Conservation (phyloP, 768 basidiomycete genomes). For the Leccinum broughii region DNA sequence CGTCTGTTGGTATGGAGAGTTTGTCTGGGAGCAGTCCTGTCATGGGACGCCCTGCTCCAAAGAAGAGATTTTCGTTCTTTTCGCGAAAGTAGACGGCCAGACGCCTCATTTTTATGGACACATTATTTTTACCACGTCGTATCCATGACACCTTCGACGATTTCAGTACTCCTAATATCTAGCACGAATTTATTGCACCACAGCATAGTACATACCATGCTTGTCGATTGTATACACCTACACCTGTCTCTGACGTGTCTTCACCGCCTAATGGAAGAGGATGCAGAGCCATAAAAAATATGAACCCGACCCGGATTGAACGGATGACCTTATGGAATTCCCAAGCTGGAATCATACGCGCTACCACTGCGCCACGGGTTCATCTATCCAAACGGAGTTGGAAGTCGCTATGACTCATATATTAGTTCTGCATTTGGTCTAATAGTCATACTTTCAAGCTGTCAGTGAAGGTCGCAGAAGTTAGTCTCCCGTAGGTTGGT, state of each 20-base stretch:
- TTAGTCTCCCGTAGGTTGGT: no score
- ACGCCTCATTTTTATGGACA: slow-evolving; percentile 11
- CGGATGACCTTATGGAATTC: slow-evolving; percentile 46
- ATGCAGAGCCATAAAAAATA: neutral
- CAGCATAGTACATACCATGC: slow-evolving; percentile 12
- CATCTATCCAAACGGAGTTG: neutral
- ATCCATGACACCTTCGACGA: slow-evolving; percentile 22
- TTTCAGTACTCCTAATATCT: slow-evolving; percentile 12
- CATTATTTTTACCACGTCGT: slow-evolving; percentile 5
- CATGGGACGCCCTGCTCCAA: slow-evolving; percentile 8
- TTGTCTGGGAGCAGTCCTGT: slow-evolving; percentile 8
- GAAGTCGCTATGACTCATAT: neutral
- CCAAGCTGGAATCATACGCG: slow-evolving; percentile 41
- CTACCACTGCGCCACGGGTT: slow-evolving; percentile 42
- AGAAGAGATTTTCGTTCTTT: slow-evolving; percentile 33
- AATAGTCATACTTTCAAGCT: neutral
- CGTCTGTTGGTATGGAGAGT: slow-evolving; percentile 22
- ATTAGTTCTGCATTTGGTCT: neutral
- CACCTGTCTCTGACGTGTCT: neutral
- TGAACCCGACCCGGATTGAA: slow-evolving; percentile 48
- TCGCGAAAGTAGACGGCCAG: slow-evolving; percentile 29
- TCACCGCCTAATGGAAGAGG: neutral
- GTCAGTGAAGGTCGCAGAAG: no score
- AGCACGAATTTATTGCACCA: slow-evolving; percentile 20
- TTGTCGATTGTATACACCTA: slow-evolving; percentile 11